phyloP scores from a whole-genome alignment of 768 basidiomycete genomes.

The Tylopilus rubrobrunneus region DNA sequence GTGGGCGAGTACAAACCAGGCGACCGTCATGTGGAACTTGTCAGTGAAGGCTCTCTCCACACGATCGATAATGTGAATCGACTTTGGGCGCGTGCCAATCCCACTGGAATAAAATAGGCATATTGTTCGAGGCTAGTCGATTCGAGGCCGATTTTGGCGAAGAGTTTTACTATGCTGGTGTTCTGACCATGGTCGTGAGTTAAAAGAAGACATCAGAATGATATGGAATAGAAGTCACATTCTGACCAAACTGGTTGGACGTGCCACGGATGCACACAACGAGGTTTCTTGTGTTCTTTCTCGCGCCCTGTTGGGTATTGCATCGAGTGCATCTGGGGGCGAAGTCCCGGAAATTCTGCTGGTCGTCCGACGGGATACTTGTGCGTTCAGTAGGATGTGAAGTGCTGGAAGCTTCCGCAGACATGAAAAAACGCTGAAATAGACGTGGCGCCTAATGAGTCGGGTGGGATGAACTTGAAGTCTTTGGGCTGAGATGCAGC shows the following conservation, averaged over 20 bases:
- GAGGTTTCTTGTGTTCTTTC: slow-evolving; percentile 27
- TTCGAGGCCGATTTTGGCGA: slow-evolving; percentile 21
- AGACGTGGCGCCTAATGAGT: neutral
- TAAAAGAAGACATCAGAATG: too few species aligned
- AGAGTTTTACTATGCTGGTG: slow-evolving; percentile 34
- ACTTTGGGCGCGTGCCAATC: slow-evolving; percentile 27
- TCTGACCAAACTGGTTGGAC: slow-evolving; percentile 18
- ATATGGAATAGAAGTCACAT: slow-evolving; percentile 36
- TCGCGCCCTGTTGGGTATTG: neutral
- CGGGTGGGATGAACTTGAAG: neutral
- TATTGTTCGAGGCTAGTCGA: slow-evolving; percentile 10
- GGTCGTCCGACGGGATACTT: neutral
- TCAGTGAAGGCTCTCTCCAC: neutral
- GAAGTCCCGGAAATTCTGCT: neutral
- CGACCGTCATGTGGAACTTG: neutral
- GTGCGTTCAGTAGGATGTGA: neutral
- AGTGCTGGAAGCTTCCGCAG: neutral
- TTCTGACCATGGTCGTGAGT: slow-evolving; percentile 17
- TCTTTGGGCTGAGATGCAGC: neutral
- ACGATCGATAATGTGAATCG: neutral
- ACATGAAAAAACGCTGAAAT: neutral
- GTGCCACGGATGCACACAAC: slow-evolving; percentile 23
- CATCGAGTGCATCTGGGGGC: slow-evolving; percentile 11
- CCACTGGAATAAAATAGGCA: slow-evolving; percentile 36
- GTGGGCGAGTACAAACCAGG: neutral